Evolutionary conservation across 495 filamentous ascomycete genomes (phyloP), one percentile per base, ranked within the genome.

Genomic region (Penicillium cataractarum): DNA sequence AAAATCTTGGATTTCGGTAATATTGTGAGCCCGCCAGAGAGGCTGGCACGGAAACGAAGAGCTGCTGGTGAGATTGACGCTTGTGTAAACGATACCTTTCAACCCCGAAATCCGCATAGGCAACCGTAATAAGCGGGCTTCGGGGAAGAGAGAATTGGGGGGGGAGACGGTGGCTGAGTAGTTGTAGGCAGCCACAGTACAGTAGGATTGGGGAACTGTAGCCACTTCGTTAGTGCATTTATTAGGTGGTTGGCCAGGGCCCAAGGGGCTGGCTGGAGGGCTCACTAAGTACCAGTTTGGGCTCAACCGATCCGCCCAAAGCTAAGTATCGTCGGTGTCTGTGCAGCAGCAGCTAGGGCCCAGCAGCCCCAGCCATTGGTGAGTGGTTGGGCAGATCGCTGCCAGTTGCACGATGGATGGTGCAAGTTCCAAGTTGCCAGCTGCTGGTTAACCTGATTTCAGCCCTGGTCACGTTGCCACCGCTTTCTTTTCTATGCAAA

Each of bases 11-110:
- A 52, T 46, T 44, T 58, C 55, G 44, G 17, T 9, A 15, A 29
- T 37, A 35, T 58, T 48, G 26, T 42, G 54, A 12, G 29, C 33
- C 63, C 61, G 69, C 15, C 52, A 57, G 15, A 51, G 58, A 59
- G 56, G 61, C 1, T 9, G 40, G 40, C 17, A 12, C 12, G 8
- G 40, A 6, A 44, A 9, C 3, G 40, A 44, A 44, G 40, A 19
- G 40, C 40, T 44, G 40, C 40, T 22, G 19, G 40, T 10, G 10
- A 22, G 19, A 44, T 44, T 7, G 40, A 10, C n/a, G 40, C 29
- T 21, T 1, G 19, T 44, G 2, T 12, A 21, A 8, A 44, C 19
- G 7, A 44, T 21, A 10, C 40, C 40, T 44, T n/a, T 44, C 40
- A 44, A 21, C 8, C 40, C 40, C 40, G 40, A 22, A 44, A 44